Conservation (phyloP, 352 stramenopile species). For the Globisporangium apiculatum region DNA sequence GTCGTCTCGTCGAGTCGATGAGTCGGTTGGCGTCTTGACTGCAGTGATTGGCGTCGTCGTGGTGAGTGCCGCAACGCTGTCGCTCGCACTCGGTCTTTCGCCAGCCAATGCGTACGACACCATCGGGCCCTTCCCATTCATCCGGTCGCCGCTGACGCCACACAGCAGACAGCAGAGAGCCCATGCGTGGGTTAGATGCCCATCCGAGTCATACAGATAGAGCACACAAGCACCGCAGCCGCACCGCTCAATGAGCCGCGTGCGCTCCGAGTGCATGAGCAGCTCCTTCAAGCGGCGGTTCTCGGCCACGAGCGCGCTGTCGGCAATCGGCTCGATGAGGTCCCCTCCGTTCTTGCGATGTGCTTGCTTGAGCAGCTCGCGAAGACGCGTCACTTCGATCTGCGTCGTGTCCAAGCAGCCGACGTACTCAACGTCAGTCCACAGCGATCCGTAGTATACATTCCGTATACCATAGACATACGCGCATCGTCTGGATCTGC, state of each 20-base stretch:
- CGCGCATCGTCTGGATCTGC: constrained; percentile 63
- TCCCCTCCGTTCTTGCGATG: constrained; percentile 23
- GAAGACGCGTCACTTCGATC: constrained; percentile 47
- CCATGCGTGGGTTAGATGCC: no score
- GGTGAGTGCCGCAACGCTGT: neutral
- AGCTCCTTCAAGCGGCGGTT: constrained; percentile 57
- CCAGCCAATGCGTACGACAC: constrained; percentile 1
- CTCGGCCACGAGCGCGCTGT: constrained; percentile 51
- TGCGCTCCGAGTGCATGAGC: constrained; percentile 43
- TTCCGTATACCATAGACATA: constrained; percentile 5
- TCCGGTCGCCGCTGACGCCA: constrained; percentile 11
- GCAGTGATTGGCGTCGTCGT: neutral
- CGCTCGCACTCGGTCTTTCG: neutral
- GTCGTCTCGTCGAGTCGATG: neutral
- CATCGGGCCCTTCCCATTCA: constrained; percentile 8
- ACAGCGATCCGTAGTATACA: no score
- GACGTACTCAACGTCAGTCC: no score
- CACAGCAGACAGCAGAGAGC: neutral
- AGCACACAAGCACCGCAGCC: neutral
- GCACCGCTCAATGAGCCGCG: constrained; percentile 36
- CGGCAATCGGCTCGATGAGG: constrained; percentile 21
- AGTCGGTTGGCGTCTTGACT: neutral
- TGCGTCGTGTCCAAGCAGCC: constrained; percentile 6
- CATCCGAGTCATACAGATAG: no score
- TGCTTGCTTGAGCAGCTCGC: constrained; percentile 41